Percentiles rank a stretch among this genome's conserved stretches.
phyloP scores from a whole-genome alignment of 164 flowering plant genomes.

The Vitis vinifera region ASM3070453v1 NC_081820.1:4147001-4147500 shows the following conservation, averaged over 20 bases:
- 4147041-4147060: too few species aligned
- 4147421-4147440: conserved; percentile 67
- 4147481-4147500: conserved; percentile 62
- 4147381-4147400: conserved; percentile 59
- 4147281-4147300: conserved; percentile 10
- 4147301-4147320: conserved; percentile 28
- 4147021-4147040: too few species aligned
- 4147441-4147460: conserved; percentile 59
- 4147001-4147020: too few species aligned
- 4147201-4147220: conserved; percentile 31
- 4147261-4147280: conserved; percentile 58
- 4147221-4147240: conserved; percentile 18
- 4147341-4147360: conserved; percentile 73
- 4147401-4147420: conserved; percentile 98
- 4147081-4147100: neutral
- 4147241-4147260: conserved; percentile 15
- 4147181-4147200: conserved; percentile 46
- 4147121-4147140: conserved; percentile 69
- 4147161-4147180: conserved; percentile 46
- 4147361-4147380: conserved; percentile 62
- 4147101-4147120: conserved; percentile 70
- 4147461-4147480: conserved; percentile 70
- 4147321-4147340: conserved; percentile 64
- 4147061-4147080: too few species aligned
- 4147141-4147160: conserved; percentile 59